Conservation (phyloP, 2,329 filamentous ascomycete genomes). For the Colletotrichum lupini region DNA sequence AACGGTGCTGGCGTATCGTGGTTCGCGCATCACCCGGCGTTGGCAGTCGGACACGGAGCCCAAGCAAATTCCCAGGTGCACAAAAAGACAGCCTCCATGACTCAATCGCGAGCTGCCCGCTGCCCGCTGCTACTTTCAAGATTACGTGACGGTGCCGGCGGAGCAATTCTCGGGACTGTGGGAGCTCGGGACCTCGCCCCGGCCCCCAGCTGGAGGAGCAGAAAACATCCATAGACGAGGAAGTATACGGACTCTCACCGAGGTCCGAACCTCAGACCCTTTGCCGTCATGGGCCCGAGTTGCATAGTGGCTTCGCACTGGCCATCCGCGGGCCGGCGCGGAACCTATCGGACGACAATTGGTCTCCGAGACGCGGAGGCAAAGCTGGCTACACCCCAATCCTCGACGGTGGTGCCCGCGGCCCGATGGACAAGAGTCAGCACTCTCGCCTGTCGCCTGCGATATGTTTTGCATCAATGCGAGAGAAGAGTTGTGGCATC, state of each 20-base stretch:
- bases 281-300: neutral
- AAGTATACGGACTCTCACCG: neutral
- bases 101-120: neutral
- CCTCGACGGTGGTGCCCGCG: neutral
- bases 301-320: conserved; percentile 9
- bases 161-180: neutral
- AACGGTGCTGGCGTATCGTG: conserved; percentile 4
- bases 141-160: neutral
- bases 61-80: neutral
- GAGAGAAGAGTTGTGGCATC: too few species aligned
- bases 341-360: conserved; percentile 15
- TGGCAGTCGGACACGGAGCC: neutral
- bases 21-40: conserved; percentile 7
- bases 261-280: neutral
- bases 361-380: neutral
- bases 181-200: neutral
- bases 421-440: neutral
- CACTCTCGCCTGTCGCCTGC: too few species aligned
- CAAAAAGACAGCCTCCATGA: neutral
- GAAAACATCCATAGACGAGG: neutral
- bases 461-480: too few species aligned
- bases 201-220: neutral
- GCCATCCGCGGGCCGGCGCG: conserved; percentile 11
- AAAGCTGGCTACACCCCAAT: neutral
- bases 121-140: neutral